Evolutionary conservation across 2,329 filamentous ascomycete genomes (phyloP), one percentile per base, ranked within the genome.

Genomic region (Alternaria alternata): DNA sequence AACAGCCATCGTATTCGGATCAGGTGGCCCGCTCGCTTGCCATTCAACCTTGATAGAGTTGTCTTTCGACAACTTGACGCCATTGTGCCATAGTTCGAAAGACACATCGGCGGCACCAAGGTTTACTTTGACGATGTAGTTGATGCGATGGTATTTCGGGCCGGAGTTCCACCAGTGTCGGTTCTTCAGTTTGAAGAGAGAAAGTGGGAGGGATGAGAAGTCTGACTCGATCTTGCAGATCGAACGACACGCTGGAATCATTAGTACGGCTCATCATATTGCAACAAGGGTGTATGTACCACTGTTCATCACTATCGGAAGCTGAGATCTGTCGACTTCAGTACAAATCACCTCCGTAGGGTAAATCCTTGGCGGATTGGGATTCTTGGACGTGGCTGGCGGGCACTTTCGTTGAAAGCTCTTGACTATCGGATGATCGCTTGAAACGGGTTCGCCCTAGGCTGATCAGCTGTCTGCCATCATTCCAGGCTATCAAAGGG

Each of bases 371-470:
- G 30, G 62, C 24, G 57, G 68, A 54, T 61, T 59, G 2, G 54
- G 66, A 28, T 56, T 38, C 1, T 28, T n/a, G 2, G 62, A 14
- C 2, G 62, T 64, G 7, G 64, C 67, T 3, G 69, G 70, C 1
- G 67, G 55, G 36, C 67, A 70, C 56, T 73, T 73, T 0, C 67
- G 69, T 6, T 54, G 64, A 54, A 72, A 72, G 9, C 44, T 61
- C 24, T 57, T 54, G 4, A 67, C 64, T 24, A 70, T 66, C 1
- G 68, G 66, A 7, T 42, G 32, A 49, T 69, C 64, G 46, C 61
- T 69, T 11, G 66, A 69, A 1, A 70, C 68, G 0, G 68, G 61
- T 32, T 70, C 61, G 22, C 66, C 64, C 66, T 70, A 3, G 78
- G 62, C 41, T 74, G 55, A 20, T 51, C 22, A 60, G 58, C 24